These are phyloP conservation scores for Penicillium samsonianum DNA, from an alignment of 495 filamentous ascomycete species.

Conservation along the genomic window DNA sequence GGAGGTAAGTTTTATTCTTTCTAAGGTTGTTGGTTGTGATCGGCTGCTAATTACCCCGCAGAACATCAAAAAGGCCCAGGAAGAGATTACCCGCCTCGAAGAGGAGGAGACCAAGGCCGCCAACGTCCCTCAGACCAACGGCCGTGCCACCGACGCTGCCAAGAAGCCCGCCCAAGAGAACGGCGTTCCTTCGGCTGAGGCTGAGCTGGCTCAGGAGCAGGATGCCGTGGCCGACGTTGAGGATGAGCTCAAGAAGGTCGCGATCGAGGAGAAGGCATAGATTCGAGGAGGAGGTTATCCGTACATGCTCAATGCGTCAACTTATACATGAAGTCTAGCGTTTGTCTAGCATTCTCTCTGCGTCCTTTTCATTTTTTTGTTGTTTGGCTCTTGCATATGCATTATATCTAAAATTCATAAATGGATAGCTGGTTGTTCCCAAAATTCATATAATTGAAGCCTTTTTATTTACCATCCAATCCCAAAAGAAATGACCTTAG, in stretches of 20 bases:
- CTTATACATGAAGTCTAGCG: constrained; percentile 20
- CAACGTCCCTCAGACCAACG: constrained; percentile 23
- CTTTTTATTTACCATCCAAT: neutral
- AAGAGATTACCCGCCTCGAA: constrained; percentile 66
- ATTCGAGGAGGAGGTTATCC: neutral
- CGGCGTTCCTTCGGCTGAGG: constrained; percentile 50
- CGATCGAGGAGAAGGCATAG: constrained; percentile 57
- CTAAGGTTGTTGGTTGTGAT: constrained; percentile 16
- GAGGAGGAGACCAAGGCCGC: constrained; percentile 43
- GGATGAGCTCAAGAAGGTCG: constrained; percentile 59
- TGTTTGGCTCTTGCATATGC: constrained; percentile 20
- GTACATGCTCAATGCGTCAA: constrained; percentile 6
- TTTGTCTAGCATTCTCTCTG: constrained; percentile 25
- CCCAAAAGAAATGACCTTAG: neutral
- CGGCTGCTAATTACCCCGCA: constrained; percentile 30
- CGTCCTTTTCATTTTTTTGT: constrained; percentile 13
- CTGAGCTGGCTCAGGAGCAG: constrained; percentile 59
- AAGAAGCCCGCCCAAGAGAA: constrained; percentile 60
- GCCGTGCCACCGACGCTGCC: constrained; percentile 41
- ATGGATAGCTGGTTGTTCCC: constrained; percentile 24
- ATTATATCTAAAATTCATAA: constrained; percentile 28
- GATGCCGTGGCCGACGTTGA: constrained; percentile 57
- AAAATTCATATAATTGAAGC: constrained; percentile 24
- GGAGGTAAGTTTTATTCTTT: constrained; percentile 60
- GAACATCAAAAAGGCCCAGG: constrained; percentile 73